Evolutionary conservation across 768 basidiomycete species (phyloP).

Genomic region (Boletus pseudo-olivaceus): DNA sequence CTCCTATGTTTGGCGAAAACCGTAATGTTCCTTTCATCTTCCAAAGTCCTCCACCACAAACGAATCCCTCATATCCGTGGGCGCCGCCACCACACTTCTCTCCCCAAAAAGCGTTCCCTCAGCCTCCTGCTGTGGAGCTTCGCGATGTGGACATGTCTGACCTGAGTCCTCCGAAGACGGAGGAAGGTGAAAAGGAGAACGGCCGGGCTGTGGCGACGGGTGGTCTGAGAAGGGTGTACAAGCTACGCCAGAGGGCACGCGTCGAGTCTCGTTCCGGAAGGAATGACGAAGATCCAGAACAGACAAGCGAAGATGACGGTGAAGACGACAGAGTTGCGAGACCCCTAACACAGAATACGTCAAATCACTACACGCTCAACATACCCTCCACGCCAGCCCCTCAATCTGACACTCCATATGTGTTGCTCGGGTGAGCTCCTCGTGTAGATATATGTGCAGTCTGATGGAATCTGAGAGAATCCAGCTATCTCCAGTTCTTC

Average conservation of each 20-base stretch:
- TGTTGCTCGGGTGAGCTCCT: constrained; percentile 77
- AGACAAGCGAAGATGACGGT: constrained; percentile 44
- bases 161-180: constrained; percentile 52
- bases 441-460: constrained; percentile 2
- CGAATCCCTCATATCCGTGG: constrained; percentile 54
- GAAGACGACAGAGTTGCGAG: constrained; percentile 43
- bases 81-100: constrained; percentile 60
- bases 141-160: constrained; percentile 78
- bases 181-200: constrained; percentile 39
- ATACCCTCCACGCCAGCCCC: constrained; percentile 58
- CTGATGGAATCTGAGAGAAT: constrained; percentile 15
- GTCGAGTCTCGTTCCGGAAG: constrained; percentile 25
- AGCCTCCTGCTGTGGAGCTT: constrained; percentile 42
- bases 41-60: constrained; percentile 46
- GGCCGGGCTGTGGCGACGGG: constrained; percentile 59
- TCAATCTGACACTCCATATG: constrained; percentile 69
- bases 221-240: constrained; percentile 62
- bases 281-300: constrained; percentile 28
- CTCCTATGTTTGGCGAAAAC: constrained; percentile 62
- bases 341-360: constrained; percentile 52
- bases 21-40: constrained; percentile 74
- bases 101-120: constrained; percentile 56
- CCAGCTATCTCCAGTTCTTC: constrained; percentile 88
- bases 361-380: constrained; percentile 83
- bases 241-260: constrained; percentile 51